Conservation (phyloP, 352 stramenopile genomes). For the Phytophthora vignae region DNA sequence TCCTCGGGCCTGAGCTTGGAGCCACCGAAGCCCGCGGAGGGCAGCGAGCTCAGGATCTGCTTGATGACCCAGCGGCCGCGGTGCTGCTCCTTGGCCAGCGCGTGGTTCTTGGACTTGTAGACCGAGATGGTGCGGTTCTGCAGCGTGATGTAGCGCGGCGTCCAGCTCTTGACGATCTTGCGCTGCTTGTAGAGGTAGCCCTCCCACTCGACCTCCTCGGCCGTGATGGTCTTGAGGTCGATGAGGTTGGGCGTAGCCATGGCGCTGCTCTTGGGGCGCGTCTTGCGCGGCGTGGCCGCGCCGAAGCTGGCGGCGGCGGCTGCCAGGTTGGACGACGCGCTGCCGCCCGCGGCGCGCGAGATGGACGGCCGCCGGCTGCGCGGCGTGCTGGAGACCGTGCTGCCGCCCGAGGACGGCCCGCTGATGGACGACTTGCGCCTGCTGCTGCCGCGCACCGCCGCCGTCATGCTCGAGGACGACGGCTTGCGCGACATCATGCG, state of each 20-base stretch:
- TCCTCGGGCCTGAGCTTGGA: slow-evolving; percentile 81
- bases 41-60: slow-evolving; percentile 80
- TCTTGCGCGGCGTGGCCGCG: neutral
- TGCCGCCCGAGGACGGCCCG: slow-evolving; percentile 29
- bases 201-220: slow-evolving; percentile 89
- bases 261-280: slow-evolving; percentile 18
- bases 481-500: slow-evolving; percentile 63
- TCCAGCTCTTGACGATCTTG: slow-evolving; percentile 92
- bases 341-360: slow-evolving; percentile 35
- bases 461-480: slow-evolving; percentile 40
- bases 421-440: slow-evolving; percentile 64
- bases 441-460: slow-evolving; percentile 16
- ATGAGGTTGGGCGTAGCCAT: slow-evolving; percentile 83
- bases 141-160: slow-evolving; percentile 86
- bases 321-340: slow-evolving; percentile 33
- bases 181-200: slow-evolving; percentile 91
- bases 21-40: slow-evolving; percentile 80
- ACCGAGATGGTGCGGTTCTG: slow-evolving; percentile 83
- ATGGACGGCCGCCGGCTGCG: slow-evolving; percentile 47
- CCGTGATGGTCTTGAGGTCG: slow-evolving; percentile 88
- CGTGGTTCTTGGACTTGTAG: slow-evolving; percentile 90
- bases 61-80: slow-evolving; percentile 86
- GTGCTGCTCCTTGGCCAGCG: slow-evolving; percentile 80
- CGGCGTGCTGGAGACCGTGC: slow-evolving; percentile 34
- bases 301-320: slow-evolving; percentile 18